These are phyloP conservation scores for Akanthomyces uredinophilus DNA, from an alignment of 2,329 filamentous ascomycete genomes.

Conservation along the genomic window DNA sequence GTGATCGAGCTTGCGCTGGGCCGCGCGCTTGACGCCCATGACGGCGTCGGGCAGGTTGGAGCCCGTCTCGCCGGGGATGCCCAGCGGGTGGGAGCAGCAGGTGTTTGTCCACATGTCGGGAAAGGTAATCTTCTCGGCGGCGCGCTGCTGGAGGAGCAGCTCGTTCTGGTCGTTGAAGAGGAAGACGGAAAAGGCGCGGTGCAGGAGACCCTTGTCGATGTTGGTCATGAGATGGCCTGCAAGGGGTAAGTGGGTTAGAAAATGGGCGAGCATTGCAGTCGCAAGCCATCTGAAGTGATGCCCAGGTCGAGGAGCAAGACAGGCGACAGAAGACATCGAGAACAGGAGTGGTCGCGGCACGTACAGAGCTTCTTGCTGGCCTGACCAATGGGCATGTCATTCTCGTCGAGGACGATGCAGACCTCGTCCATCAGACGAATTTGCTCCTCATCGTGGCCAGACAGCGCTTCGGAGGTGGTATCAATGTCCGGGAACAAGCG, in stretches of 20 bases:
- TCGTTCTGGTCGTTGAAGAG: conserved; percentile 93
- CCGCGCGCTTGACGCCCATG: conserved; percentile 82
- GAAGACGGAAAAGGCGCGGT: conserved; percentile 97
- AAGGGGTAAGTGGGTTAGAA: neutral
- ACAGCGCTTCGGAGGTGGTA: conserved; percentile 67
- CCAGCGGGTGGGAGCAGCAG: conserved; percentile 95
- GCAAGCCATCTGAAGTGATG: neutral
- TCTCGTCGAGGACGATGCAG: conserved; percentile 91
- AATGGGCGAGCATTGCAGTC: neutral
- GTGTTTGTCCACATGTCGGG: conserved; percentile 99
- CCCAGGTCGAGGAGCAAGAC: too few species aligned
- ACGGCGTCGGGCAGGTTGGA: conserved; percentile 73
- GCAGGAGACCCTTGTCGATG: conserved; percentile 90
- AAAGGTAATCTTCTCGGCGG: conserved; percentile 96
- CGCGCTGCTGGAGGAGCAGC: conserved; percentile 90
- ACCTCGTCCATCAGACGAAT: conserved; percentile 98
- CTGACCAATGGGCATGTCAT: conserved; percentile 89
- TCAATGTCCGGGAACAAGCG: conserved; percentile 82
- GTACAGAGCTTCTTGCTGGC: conserved; percentile 96
- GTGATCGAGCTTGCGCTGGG: conserved; percentile 88
- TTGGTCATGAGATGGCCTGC: conserved; percentile 97
- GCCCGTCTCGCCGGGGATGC: conserved; percentile 87
- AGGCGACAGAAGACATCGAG: too few species aligned
- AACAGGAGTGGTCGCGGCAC: neutral
- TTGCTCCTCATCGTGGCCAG: conserved; percentile 94